Evolutionary conservation across 352 stramenopile species (phyloP).

Genomic region (Phytophthora pistaciae): DNA sequence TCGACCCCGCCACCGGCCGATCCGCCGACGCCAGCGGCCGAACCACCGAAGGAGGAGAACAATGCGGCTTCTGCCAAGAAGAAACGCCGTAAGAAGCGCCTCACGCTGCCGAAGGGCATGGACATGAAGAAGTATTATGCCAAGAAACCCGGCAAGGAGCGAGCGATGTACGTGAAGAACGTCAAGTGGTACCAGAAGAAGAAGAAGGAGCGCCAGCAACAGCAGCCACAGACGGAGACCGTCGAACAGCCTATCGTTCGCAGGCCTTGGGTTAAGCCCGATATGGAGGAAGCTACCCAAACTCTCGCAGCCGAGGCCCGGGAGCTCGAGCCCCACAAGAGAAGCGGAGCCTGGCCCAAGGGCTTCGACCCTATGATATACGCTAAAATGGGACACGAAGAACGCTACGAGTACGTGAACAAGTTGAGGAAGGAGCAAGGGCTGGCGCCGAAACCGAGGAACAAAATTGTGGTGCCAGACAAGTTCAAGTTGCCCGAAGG

Average conservation of each 20-base stretch:
- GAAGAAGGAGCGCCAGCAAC: background rate
- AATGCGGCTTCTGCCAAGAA: background rate
- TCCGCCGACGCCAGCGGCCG: background rate
- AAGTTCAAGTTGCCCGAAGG: conserved; percentile 6
- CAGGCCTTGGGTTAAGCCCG: background rate
- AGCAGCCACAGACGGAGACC: background rate
- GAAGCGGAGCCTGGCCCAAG: conserved; percentile 1
- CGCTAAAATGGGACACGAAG: conserved; percentile 21
- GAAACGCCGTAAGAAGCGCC: background rate
- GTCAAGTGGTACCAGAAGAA: conserved; percentile 20
- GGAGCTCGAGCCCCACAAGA: background rate
- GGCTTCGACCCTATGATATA: conserved; percentile 29
- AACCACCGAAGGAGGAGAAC: background rate
- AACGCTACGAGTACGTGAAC: conserved; percentile 32
- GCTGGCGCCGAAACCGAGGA: background rate
- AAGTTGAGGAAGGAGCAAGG: conserved; percentile 20
- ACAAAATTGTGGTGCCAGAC: background rate
- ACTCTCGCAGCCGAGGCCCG: background rate
- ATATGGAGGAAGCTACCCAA: background rate
- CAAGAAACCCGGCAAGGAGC: conserved; percentile 31
- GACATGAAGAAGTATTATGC: conserved; percentile 28
- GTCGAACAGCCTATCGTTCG: background rate
- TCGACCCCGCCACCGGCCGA: background rate
- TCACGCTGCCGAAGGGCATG: conserved; percentile 19
- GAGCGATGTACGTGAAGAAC: conserved; percentile 26